Percentiles rank a stretch among this genome's conserved stretches.
Conservation (phyloP, 768 basidiomycete genomes). For the Tulasnella sp. region DNA sequence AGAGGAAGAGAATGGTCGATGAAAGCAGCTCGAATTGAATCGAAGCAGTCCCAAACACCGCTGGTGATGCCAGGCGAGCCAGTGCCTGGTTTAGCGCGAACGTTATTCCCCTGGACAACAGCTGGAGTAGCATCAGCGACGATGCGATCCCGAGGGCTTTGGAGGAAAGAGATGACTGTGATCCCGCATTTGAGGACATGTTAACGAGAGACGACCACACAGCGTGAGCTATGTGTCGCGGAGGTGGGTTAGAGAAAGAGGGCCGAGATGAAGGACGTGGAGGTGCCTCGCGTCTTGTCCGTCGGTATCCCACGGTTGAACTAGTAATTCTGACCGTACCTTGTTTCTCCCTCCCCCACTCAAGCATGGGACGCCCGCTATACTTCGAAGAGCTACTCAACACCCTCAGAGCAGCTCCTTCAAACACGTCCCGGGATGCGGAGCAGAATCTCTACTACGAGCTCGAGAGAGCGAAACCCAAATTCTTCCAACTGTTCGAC, state of each 20-base stretch:
- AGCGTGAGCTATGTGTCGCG: background rate
- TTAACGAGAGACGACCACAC: background rate
- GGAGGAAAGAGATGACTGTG: constrained; percentile 35
- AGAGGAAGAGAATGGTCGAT: constrained; percentile 86
- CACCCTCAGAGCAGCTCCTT: background rate
- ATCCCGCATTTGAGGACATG: background rate
- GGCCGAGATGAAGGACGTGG: background rate
- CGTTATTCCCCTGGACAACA: constrained; percentile 78
- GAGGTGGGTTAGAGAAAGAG: background rate
- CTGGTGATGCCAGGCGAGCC: constrained; percentile 76
- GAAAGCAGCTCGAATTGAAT: constrained; percentile 92
- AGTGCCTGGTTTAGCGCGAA: constrained; percentile 87
- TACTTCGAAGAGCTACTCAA: constrained; percentile 26
- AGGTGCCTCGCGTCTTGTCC: background rate
- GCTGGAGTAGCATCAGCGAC: constrained; percentile 80
- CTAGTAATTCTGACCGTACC: constrained; percentile 11
- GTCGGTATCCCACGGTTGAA: background rate
- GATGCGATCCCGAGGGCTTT: constrained; percentile 50
- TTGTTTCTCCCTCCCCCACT: constrained; percentile 13
- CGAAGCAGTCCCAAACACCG: constrained; percentile 77
- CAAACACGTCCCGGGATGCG: constrained; percentile 22
- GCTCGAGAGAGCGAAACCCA: constrained; percentile 39
- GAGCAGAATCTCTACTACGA: constrained; percentile 35
- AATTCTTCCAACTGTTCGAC: constrained; percentile 61
- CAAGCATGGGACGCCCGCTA: constrained; percentile 22